Base-by-base conservation (phyloP, 495 filamentous ascomycete genomes). In the Aspergillus indologenus region DNA sequence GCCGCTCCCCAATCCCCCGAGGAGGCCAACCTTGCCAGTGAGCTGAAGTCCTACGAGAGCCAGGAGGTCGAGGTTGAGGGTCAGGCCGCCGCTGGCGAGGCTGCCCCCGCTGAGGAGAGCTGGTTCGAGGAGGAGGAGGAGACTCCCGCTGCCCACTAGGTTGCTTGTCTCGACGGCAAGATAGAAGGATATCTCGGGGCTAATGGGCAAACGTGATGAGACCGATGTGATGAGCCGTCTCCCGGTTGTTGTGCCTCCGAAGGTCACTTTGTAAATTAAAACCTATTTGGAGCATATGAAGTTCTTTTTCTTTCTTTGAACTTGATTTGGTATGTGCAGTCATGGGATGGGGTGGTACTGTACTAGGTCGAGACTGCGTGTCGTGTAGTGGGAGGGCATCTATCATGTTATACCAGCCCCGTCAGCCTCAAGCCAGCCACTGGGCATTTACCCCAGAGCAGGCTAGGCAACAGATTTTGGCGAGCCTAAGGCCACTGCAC, bases 61-160 rank as follows among this genome's bases (percentile, higher is more conserved):
- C 89, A 92, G 81, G 83, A 87, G 57, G 92, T 98, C 57, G 94
- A 99, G 77, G 85, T 98, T 65, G 94, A 99, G 81, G 93, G 93
- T 58, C 87, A 91, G 77, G 76, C 80, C 42, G 71, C 72, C 57
- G 71, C 70, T 40, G 90, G 79, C 45, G 82, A 82, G 70, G 75
- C 77, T 29, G 75, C 75, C 29, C 80, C 80, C 48, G 80, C 76
- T 56, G 85, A 90, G 75, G 79, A 87, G 67, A 84, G 85, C 70
- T 90, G 86, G 85, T 88, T 89, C 65, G 86, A 86, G 72, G 86
- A 89, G 71, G 83, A 85, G 52, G 79, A 81, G 68, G 77, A 80
- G 69, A 68, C 75, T 63, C 71, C 75, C 65, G 79, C 79, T 66
- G 71, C 76, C 57, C 76, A 79, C 71, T 79, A 79, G 64, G 68